Evolutionary conservation across 768 basidiomycete species (phyloP).

Genomic region (Tephrocybe sp.): DNA sequence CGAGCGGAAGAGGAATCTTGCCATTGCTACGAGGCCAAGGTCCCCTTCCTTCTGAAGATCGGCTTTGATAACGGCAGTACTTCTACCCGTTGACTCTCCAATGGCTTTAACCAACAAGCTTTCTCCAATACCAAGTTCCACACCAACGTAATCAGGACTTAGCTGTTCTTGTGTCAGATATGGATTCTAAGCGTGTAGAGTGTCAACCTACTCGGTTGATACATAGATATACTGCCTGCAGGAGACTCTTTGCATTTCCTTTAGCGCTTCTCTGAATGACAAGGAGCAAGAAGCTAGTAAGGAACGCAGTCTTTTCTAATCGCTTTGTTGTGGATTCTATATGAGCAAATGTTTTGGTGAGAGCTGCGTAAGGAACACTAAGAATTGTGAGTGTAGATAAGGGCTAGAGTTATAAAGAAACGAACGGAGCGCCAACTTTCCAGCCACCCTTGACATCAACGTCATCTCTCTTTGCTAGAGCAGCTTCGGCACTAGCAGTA

Average conservation of each 20-base stretch:
- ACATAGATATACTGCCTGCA: constrained; percentile 92
- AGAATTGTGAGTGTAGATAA: background rate
- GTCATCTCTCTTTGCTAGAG: constrained; percentile 56
- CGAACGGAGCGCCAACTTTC: constrained; percentile 84
- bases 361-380: constrained; percentile 93
- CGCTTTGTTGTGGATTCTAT: constrained; percentile 97
- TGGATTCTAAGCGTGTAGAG: background rate
- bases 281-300: constrained; percentile 86
- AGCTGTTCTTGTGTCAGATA: constrained; percentile 48
- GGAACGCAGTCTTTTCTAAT: constrained; percentile 84
- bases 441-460: constrained; percentile 83
- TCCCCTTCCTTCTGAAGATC: constrained; percentile 96
- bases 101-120: constrained; percentile 94
- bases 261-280: constrained; percentile 85
- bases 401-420: constrained; percentile 13
- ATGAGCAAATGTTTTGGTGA: constrained; percentile 82
- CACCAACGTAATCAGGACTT: constrained; percentile 91
- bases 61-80: constrained; percentile 75
- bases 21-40: constrained; percentile 96
- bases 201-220: constrained; percentile 79
- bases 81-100: constrained; percentile 92
- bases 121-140: constrained; percentile 97
- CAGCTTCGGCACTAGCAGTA: constrained; percentile 61
- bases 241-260: constrained; percentile 70
- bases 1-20: constrained; percentile 26